Evolutionary conservation across 2,329 filamentous ascomycete genomes (phyloP).

Genomic region (Neonectria punicea): DNA sequence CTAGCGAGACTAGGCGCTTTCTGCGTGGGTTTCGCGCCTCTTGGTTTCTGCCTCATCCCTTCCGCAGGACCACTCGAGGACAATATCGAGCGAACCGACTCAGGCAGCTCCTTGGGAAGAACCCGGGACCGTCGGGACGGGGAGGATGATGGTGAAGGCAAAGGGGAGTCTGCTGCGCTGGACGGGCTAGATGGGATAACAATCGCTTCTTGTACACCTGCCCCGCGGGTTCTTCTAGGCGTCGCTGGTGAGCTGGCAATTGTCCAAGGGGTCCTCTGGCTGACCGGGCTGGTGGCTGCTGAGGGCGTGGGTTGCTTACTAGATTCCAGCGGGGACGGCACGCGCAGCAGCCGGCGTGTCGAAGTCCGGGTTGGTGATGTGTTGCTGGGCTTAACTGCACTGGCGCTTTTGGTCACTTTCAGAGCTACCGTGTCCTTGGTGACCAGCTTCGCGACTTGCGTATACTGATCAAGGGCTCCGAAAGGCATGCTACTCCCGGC

Average conservation of each 20-base stretch:
- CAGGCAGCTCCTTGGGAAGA: constrained; percentile 32
- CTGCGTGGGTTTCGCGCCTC: not conserved
- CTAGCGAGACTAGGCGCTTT: constrained; percentile 8
- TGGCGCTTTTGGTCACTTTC: constrained; percentile 9
- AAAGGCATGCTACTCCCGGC: constrained; percentile 34
- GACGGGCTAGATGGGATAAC: constrained; percentile 58
- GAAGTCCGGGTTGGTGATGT: constrained; percentile 15
- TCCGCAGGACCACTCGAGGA: constrained; percentile 33
- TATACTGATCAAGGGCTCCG: constrained; percentile 54
- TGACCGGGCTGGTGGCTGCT: constrained; percentile 36
- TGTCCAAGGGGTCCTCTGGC: constrained; percentile 49
- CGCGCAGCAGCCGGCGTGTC: constrained; percentile 34
- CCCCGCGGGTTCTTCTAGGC: constrained; percentile 52
- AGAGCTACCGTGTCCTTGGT: constrained; percentile 12
- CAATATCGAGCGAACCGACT: constrained; percentile 41
- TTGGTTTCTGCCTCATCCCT: constrained; percentile 27
- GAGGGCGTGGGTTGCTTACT: constrained; percentile 51
- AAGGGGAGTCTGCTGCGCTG: constrained; percentile 43
- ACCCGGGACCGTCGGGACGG: constrained; percentile 34
- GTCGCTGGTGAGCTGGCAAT: constrained; percentile 56
- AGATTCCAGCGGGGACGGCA: constrained; percentile 41
- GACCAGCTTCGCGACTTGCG: constrained; percentile 52
- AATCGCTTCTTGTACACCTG: constrained; percentile 51
- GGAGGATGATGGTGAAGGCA: constrained; percentile 27
- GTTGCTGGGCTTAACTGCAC: constrained; percentile 8